Base-by-base conservation (phyloP, 2,329 filamentous ascomycete species). In the Berkeleyomyces rouxiae region DNA sequence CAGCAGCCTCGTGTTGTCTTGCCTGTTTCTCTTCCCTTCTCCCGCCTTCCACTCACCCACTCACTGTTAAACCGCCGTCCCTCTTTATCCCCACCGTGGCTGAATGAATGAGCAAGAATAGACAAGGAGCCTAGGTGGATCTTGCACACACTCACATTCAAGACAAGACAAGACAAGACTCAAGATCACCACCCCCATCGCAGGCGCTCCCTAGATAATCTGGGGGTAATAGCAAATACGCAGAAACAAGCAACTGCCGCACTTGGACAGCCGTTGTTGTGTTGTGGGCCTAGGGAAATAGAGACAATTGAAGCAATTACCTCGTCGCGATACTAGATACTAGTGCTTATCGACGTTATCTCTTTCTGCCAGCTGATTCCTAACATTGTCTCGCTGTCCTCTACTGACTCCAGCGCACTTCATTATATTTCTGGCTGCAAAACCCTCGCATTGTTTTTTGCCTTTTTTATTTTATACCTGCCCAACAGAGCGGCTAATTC, bases 301-400 rank as follows among this genome's bases (percentile, higher is more conserved):
- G 51, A 55, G 51, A 55, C 51, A 55, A 55, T 55, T 55, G 51
- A 55, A 55, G 51, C 51, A 55, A 36, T 55, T 55, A 55, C 51
- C 51, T 55, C 51, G 39, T 55, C 51, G 4, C 51, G 33, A 39
- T 39, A 37, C 39, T 39, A 23, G 23, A 23, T 23, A 23, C 51
- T 55, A 55, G 51, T 55, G 51, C 51, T 55, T 55, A 55, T 55
- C 51, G 51, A 36, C 51, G 7, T 16, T 23, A 23, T 49, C 46
- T n/a, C 46, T 16, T 23, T 16, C 46, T 49, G n/a, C n/a, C 6
- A 16, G 7, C 31, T 23, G n/a, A 16, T 23, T 47, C 31, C 31
- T 49, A 3, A 55, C n/a, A 13, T 37, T 53, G 0, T 3, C 49
- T 36, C 49, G n/a, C 5, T 11, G 6, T 42, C 40, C 40, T 10